Evolutionary conservation across 1,139 yeast species (phyloP).

Genomic region (Arxiozyma slooffiae): DNA sequence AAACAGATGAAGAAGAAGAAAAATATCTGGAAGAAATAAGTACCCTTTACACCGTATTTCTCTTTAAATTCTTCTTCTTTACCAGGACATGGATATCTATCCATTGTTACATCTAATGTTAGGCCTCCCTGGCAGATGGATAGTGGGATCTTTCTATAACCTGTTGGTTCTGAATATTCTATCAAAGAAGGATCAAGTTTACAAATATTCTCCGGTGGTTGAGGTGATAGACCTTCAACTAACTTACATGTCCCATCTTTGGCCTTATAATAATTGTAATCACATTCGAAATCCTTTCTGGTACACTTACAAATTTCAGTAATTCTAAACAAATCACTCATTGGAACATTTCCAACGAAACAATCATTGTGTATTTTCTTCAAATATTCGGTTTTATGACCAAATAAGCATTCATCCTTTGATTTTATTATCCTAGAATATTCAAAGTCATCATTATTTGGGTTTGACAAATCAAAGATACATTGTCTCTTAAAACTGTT

Average conservation of each 20-base stretch:
- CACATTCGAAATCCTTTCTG: slow-evolving; percentile 88
- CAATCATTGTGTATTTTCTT: slow-evolving; percentile 68
- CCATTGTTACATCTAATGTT: slow-evolving; percentile 54
- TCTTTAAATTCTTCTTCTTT: slow-evolving; percentile 55
- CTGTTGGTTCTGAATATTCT: slow-evolving; percentile 72
- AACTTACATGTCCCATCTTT: slow-evolving; percentile 80
- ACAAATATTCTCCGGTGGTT: slow-evolving; percentile 60
- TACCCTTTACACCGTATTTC: slow-evolving; percentile 41
- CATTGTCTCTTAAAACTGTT: slow-evolving; percentile 61
- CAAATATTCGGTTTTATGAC: slow-evolving; percentile 71
- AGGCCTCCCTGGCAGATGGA: slow-evolving; percentile 70
- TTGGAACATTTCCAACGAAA: slow-evolving; percentile 66
- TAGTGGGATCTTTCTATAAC: slow-evolving; percentile 64
- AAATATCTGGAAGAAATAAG: slow-evolving; percentile 25
- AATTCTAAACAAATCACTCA: slow-evolving; percentile 50
- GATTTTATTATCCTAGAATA: slow-evolving; percentile 78
- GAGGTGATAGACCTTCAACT: slow-evolving; percentile 59
- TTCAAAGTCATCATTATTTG: slow-evolving; percentile 63
- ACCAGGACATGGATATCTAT: slow-evolving; percentile 72
- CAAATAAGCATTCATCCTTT: slow-evolving; percentile 64
- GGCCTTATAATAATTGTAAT: slow-evolving; percentile 64
- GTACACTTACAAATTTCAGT: slow-evolving; percentile 72
- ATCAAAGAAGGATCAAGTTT: slow-evolving; percentile 41
- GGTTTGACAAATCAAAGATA: slow-evolving; percentile 49
- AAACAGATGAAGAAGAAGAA: slow-evolving; percentile 47